Evolutionary conservation across 148 eudicot genomes (phyloP).

Genomic region (Camellia lanceoleosa): DNA sequence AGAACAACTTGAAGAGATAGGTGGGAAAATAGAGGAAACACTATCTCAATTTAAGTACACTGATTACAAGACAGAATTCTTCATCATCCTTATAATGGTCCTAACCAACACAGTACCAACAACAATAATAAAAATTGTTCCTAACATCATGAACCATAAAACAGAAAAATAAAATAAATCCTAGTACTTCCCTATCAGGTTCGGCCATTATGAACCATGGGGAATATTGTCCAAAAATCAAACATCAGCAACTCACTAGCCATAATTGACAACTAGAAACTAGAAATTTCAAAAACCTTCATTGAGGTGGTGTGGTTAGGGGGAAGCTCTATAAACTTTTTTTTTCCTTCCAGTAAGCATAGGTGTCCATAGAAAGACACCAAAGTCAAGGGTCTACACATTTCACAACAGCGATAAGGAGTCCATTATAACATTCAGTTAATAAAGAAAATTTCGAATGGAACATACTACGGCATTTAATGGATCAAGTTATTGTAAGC

Average conservation of each 20-base stretch:
- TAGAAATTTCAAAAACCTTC: not conserved
- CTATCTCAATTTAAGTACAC: no score
- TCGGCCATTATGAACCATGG: not conserved
- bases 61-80: no score
- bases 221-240: not conserved
- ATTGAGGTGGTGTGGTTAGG: not conserved
- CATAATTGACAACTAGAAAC: not conserved
- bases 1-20: not conserved
- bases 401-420: conserved; percentile 3
- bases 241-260: not conserved
- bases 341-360: not conserved
- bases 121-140: not conserved
- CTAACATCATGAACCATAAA: not conserved
- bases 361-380: not conserved
- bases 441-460: not conserved
- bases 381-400: not conserved
- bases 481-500: not conserved
- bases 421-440: not conserved
- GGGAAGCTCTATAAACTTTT: not conserved
- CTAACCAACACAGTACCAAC: no score
- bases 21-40: not conserved
- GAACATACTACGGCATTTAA: not conserved
- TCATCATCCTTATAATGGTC: no score
- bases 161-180: not conserved
- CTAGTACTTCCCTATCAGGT: not conserved